Percentiles rank a stretch among this genome's conserved stretches.
Conservation (phyloP, 2,329 filamentous ascomycete genomes). For the Zymoseptoria passerinii region DNA sequence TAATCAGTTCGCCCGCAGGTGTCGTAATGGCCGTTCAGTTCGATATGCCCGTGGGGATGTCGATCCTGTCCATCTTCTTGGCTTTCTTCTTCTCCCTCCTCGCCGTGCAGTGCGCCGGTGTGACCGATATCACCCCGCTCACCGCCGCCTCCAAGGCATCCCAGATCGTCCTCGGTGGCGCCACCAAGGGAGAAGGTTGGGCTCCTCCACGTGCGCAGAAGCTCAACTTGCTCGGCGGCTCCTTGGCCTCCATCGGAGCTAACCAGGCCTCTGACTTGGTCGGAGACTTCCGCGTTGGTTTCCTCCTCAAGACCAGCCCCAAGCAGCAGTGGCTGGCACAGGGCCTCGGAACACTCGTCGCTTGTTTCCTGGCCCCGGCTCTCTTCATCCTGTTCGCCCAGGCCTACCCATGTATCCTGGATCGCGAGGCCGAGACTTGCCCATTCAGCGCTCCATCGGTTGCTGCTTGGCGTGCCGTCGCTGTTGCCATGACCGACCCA, state of each 20-base stretch:
- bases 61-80: constrained; percentile 48
- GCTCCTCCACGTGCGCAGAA: constrained; percentile 47
- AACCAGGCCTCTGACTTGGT: constrained; percentile 44
- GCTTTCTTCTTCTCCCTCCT: constrained; percentile 56
- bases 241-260: constrained; percentile 34
- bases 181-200: constrained; percentile 49
- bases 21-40: constrained; percentile 46
- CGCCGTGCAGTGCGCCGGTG: constrained; percentile 50
- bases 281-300: constrained; percentile 59
- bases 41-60: constrained; percentile 50
- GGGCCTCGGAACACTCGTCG: constrained; percentile 52
- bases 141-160: constrained; percentile 61
- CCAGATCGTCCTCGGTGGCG: constrained; percentile 59
- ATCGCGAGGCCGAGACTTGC: constrained; percentile 42
- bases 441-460: constrained; percentile 57
- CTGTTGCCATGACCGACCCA: constrained; percentile 52
- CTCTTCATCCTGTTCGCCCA: constrained; percentile 60
- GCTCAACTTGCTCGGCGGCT: constrained; percentile 58
- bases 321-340: constrained; percentile 60
- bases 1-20: too few relatives aligned
- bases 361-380: constrained; percentile 58
- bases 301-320: constrained; percentile 57
- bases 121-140: constrained; percentile 52
- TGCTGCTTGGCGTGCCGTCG: constrained; percentile 57
- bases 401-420: constrained; percentile 61